Base-by-base conservation (phyloP, 148 eudicot species). In the Talinum fruticosum region DNA sequence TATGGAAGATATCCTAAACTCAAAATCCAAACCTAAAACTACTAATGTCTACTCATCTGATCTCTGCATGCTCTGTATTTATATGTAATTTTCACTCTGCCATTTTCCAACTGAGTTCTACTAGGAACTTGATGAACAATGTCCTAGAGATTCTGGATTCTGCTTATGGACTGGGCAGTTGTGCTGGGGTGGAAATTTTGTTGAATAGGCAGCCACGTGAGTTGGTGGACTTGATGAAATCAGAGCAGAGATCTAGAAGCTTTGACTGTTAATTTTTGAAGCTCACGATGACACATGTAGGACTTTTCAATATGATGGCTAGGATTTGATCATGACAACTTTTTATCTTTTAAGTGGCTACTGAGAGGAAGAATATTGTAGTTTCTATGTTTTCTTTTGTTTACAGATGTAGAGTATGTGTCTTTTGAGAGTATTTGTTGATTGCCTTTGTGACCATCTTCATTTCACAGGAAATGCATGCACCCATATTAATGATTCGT, bases 391-490 rank as follows among this genome's bases (percentile, higher is more conserved):
- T 44, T 44, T 28, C 18, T 71, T 44, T 13, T 71, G 18, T 1
- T 2, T 23, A 26, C 34, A 10, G 66, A 61, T 26, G 29, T 14
- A 3, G n/a, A 3, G 30, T 24, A 71, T 14, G 2, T 45, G 33
- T 26, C 15, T 28, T 66, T 44, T 24, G 18, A 15, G 66, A 61
- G 32, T 7, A 49, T 15, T 33, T 34, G 68, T 19, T 13, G 19
- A 24, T 33, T 30, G 10, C n/a, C 66, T 51, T 35, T 45, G 32
- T 41, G 23, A n/a, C 53, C 41, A 76, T 65, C 54, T 80, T 38
- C 71, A n/a, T 83, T 69, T 3, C 76, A 66, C 84, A 89, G 92
- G 85, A 89, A 76, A 80, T 87, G 79, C 92, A 89, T 85, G 88
- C 86, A 66, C 92, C 84, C 64, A 65, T 85, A 18, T 89, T 89